Evolutionary conservation across 352 stramenopile genomes (phyloP).

Genomic region (Globisporangium ultimum): DNA sequence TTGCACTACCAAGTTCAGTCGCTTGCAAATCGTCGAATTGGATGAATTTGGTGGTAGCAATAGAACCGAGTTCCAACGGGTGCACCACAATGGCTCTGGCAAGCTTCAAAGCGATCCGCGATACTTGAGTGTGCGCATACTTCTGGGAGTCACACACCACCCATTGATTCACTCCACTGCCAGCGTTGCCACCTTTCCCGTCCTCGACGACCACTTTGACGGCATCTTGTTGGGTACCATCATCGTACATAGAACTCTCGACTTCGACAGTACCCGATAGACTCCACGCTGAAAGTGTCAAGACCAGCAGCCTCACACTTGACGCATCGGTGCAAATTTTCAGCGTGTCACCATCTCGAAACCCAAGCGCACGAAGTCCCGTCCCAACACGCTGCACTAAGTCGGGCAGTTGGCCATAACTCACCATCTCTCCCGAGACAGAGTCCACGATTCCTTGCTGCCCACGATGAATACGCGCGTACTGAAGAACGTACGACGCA

Average conservation of each 20-base stretch:
- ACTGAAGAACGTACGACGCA: constrained; percentile 11
- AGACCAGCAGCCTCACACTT: constrained; percentile 2
- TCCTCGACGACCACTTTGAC: background rate
- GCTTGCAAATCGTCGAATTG: background rate
- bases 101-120: background rate
- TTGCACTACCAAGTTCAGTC: background rate
- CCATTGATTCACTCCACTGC: background rate
- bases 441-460: constrained; percentile 8
- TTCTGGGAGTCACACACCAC: constrained; percentile 1
- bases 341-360: constrained; percentile 1
- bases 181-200: too few relatives aligned
- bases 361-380: background rate
- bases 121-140: background rate
- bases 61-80: background rate
- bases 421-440: background rate
- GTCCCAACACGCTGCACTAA: constrained; percentile 1
- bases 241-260: background rate
- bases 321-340: constrained; percentile 1
- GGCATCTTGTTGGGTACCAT: background rate
- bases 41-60: background rate
- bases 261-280: constrained; percentile 9
- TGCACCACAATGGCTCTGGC: background rate
- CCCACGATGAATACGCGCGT: constrained; percentile 8
- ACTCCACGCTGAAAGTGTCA: constrained; percentile 14
- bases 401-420: constrained; percentile 1